Evolutionary conservation across 1,284 basidiomycete species (phyloP).

Genomic region (Hemileia vastatrix): DNA sequence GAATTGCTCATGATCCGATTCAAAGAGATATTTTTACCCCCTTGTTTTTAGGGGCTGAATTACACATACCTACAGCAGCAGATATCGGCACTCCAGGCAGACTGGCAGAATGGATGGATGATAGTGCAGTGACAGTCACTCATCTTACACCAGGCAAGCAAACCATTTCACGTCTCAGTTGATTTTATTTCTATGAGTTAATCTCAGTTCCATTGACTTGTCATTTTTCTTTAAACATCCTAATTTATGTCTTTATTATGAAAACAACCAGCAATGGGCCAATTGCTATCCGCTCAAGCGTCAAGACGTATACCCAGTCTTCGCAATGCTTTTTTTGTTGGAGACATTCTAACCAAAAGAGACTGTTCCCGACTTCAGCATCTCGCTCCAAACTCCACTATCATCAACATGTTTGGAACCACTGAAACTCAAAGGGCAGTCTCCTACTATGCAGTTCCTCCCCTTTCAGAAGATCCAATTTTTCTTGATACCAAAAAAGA

Average conservation of each 20-base stretch:
- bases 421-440: constrained; percentile 99
- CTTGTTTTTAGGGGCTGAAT: constrained; percentile 87
- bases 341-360: constrained; percentile 97
- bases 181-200: neutral
- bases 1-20: constrained; percentile 98
- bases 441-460: constrained; percentile 89
- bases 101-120: constrained; percentile 97
- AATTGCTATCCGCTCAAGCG: constrained; percentile 91
- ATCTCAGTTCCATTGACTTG: neutral
- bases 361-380: constrained; percentile 92
- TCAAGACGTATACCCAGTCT: constrained; percentile 78
- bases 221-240: neutral
- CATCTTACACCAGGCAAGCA: constrained; percentile 71
- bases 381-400: constrained; percentile 80
- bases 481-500: constrained; percentile 94
- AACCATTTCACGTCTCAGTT: no score
- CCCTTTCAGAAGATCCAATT: constrained; percentile 69
- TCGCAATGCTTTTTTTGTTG: constrained; percentile 91
- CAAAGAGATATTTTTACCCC: constrained; percentile 99
- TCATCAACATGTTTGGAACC: constrained; percentile 99
- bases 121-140: constrained; percentile 77
- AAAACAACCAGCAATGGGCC: constrained; percentile 94
- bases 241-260: neutral
- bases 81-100: constrained; percentile 96
- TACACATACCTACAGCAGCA: constrained; percentile 92